Evolutionary conservation across 2,329 filamentous ascomycete species (phyloP).

Genomic region (Apiospora malaysiana): DNA sequence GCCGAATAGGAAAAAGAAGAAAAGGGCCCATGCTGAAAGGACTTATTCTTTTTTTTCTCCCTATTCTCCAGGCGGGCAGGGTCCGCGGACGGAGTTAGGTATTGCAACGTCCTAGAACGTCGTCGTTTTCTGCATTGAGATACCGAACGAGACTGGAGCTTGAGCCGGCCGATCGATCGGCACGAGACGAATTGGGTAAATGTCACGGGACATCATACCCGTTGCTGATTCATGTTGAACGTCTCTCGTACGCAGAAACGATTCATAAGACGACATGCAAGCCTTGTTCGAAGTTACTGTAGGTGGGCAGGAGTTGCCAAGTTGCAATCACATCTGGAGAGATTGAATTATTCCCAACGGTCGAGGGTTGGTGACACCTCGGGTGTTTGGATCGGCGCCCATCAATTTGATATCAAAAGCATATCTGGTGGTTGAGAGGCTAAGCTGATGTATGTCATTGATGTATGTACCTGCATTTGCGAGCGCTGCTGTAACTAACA

Average conservation of each 20-base stretch:
- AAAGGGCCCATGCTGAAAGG: neutral
- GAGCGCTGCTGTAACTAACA: neutral
- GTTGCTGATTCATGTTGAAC: conserved; percentile 4
- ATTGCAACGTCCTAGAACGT: neutral
- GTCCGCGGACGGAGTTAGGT: neutral
- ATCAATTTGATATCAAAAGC: neutral
- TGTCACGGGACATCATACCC: neutral
- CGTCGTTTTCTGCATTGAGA: neutral
- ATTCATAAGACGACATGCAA: neutral
- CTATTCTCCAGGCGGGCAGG: neutral
- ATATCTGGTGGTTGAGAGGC: neutral
- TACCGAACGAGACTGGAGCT: conserved; percentile 6
- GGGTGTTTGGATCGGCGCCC: neutral
- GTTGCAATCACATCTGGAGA: conserved; percentile 6
- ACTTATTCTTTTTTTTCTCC: neutral
- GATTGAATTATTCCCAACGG: neutral
- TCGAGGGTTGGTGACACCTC: neutral
- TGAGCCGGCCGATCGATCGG: conserved; percentile 18
- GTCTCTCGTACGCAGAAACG: neutral
- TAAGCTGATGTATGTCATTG: neutral
- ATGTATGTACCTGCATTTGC: neutral
- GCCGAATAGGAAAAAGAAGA: neutral
- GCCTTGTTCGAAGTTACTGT: neutral
- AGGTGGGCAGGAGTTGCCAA: neutral
- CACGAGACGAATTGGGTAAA: neutral